Evolutionary conservation across 192 early-diverging fungal genomes (phyloP).

Genomic region (Podila epigama): DNA sequence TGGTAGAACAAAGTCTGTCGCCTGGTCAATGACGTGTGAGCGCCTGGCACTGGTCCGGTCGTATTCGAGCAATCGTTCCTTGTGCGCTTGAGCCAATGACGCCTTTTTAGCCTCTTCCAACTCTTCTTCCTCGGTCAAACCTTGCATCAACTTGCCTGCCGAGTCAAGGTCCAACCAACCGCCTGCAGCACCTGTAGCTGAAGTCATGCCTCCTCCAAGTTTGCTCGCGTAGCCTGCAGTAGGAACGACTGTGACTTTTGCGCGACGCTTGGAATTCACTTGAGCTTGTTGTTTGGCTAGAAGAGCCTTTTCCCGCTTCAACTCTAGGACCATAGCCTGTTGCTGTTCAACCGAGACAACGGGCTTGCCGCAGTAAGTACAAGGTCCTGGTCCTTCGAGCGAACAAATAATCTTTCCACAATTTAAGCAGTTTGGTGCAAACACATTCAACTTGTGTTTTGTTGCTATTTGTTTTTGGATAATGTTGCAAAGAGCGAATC

Average conservation of each 20-base stretch:
- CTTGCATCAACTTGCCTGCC: conserved; percentile 12
- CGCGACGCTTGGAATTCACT: conserved; percentile 22
- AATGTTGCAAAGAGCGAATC: neutral
- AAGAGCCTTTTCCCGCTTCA: conserved; percentile 54
- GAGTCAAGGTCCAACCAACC: conserved; percentile 17
- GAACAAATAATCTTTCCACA: conserved; percentile 70
- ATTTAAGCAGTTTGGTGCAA: conserved; percentile 63
- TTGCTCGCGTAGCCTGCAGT: conserved; percentile 55
- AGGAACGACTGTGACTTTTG: conserved; percentile 33
- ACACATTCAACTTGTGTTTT: conserved; percentile 58
- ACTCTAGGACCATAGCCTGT: conserved; percentile 54
- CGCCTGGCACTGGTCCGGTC: conserved; percentile 57
- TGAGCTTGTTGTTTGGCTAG: conserved; percentile 41
- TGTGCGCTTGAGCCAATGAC: conserved; percentile 52
- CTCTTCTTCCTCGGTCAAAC: conserved; percentile 53
- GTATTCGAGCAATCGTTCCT: conserved; percentile 58
- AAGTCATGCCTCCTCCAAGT: conserved; percentile 50
- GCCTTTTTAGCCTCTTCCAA: conserved; percentile 48
- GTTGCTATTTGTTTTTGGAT: conserved; percentile 51
- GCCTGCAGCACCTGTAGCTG: conserved; percentile 24
- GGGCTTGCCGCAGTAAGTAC: conserved; percentile 60
- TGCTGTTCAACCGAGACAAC: conserved; percentile 63
- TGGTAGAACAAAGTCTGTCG: conserved; percentile 61
- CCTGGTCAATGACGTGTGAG: conserved; percentile 56
- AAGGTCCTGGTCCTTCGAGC: conserved; percentile 61